These are phyloP conservation scores for Nicotiana benthamiana DNA, from an alignment of 257 asterid species.

Conservation along the genomic window DNA sequence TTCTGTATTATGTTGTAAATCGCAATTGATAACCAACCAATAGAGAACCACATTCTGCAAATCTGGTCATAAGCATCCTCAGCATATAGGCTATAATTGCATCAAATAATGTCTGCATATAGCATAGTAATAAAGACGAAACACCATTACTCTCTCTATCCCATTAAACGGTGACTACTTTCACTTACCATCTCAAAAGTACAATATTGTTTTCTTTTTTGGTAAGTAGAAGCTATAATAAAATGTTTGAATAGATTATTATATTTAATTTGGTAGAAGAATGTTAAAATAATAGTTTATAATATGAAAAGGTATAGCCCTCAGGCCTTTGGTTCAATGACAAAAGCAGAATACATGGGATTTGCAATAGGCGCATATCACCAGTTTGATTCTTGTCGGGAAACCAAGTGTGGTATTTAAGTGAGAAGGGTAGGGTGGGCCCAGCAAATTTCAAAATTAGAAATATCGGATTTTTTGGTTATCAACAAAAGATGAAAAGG, in stretches of 20 bases:
- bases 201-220: background rate
- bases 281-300: background rate
- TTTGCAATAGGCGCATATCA: background rate
- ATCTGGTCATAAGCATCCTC: background rate
- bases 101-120: background rate
- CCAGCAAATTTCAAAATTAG: background rate
- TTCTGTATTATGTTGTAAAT: background rate
- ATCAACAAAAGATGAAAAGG: background rate
- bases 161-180: background rate
- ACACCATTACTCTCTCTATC: background rate
- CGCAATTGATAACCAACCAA: slow-evolving; percentile 1
- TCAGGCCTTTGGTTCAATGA: background rate
- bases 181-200: background rate
- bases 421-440: background rate
- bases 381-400: background rate
- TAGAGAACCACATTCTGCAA: background rate
- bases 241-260: background rate
- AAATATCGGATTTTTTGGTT: background rate
- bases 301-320: background rate
- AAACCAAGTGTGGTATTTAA: background rate
- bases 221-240: background rate
- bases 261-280: background rate
- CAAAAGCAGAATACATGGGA: background rate
- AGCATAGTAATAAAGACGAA: background rate
- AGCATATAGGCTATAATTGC: background rate